A percentile compares a stretch with the other conserved stretches of the same genome.
Evolutionary conservation across 192 early-diverging fungal species (phyloP).

Genomic region (Gorgonomyces haynaldii): DNA sequence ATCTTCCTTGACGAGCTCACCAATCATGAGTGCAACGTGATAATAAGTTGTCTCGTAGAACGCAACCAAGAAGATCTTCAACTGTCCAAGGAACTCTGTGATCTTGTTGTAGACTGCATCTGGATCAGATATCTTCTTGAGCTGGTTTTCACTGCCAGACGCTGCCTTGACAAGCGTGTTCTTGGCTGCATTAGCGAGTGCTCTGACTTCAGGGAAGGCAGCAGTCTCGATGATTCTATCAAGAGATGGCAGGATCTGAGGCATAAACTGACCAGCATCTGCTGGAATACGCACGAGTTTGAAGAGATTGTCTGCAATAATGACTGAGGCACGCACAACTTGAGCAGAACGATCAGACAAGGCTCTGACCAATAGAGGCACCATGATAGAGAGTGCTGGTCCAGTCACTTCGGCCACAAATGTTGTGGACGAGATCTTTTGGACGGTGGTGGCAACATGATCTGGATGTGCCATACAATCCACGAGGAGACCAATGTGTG

Average conservation of each 20-base stretch:
- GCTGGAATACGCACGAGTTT: conserved; percentile 66
- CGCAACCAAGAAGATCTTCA: conserved; percentile 2
- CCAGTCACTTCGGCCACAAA: conserved; percentile 54
- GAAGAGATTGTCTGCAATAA: conserved; percentile 76
- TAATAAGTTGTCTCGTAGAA: neutral
- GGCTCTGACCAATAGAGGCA: conserved; percentile 40
- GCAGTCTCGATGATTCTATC: conserved; percentile 60
- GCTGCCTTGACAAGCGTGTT: conserved; percentile 45
- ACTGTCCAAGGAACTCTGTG: neutral
- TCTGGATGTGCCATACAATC: conserved; percentile 63
- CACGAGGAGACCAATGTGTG: conserved; percentile 60
- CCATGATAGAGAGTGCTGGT: conserved; percentile 66
- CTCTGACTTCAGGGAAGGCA: conserved; percentile 57
- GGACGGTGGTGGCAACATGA: conserved; percentile 59
- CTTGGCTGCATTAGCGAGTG: conserved; percentile 44
- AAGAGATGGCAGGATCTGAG: conserved; percentile 61
- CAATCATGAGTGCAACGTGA: neutral
- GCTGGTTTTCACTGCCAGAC: conserved; percentile 13
- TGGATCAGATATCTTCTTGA: neutral
- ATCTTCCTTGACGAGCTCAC: conserved; percentile 6
- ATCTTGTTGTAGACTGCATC: neutral
- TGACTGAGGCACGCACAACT: conserved; percentile 54
- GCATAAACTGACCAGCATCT: conserved; percentile 68
- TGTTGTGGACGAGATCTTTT: conserved; percentile 49
- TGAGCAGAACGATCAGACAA: conserved; percentile 51